Evolutionary conservation across 1,284 basidiomycete species (phyloP).

Genomic region (Sanguinoderma infundibulare): DNA sequence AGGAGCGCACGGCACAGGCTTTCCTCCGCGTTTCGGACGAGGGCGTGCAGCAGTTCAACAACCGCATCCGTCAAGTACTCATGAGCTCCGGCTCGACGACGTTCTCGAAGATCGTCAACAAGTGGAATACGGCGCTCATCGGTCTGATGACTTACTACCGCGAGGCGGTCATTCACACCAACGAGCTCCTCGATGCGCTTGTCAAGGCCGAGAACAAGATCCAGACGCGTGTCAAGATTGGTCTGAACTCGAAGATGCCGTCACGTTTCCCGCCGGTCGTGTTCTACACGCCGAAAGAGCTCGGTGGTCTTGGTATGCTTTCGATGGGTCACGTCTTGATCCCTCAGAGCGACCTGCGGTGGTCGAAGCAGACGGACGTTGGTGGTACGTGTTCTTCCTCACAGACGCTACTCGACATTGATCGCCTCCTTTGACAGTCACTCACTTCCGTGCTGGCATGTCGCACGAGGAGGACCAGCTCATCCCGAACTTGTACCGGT

Average conservation of each 20-base stretch:
- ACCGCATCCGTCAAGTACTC: constrained; percentile 93
- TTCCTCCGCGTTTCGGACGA: constrained; percentile 98
- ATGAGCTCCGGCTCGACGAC: constrained; percentile 99
- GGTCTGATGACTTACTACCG: constrained; percentile 98
- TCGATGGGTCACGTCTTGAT: constrained; percentile 99
- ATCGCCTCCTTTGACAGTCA: constrained; percentile 53
- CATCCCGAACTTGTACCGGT: constrained; percentile 97
- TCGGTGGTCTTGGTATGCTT: constrained; percentile 98
- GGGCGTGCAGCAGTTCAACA: constrained; percentile 96
- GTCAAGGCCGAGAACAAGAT: constrained; percentile 99
- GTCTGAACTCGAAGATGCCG: constrained; percentile 99
- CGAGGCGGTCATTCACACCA: constrained; percentile 98
- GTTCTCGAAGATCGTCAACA: constrained; percentile 99
- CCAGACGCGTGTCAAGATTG: constrained; percentile 99
- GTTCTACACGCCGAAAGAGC: constrained; percentile 96
- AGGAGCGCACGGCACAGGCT: constrained; percentile 97
- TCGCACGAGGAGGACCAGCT: constrained; percentile 93
- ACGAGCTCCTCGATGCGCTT: constrained; percentile 91
- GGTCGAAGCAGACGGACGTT: constrained; percentile 98
- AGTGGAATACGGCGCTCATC: constrained; percentile 97
- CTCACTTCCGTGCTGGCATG: constrained; percentile 98
- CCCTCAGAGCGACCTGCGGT: constrained; percentile 95
- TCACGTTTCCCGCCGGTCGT: constrained; percentile 97
- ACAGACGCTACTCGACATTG: constrained; percentile 25
- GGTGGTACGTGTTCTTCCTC: constrained; percentile 55